These are phyloP conservation scores for Mycosphaerella arachidis DNA, from an alignment of 2,329 filamentous ascomycete species.

Conservation along the genomic window DNA sequence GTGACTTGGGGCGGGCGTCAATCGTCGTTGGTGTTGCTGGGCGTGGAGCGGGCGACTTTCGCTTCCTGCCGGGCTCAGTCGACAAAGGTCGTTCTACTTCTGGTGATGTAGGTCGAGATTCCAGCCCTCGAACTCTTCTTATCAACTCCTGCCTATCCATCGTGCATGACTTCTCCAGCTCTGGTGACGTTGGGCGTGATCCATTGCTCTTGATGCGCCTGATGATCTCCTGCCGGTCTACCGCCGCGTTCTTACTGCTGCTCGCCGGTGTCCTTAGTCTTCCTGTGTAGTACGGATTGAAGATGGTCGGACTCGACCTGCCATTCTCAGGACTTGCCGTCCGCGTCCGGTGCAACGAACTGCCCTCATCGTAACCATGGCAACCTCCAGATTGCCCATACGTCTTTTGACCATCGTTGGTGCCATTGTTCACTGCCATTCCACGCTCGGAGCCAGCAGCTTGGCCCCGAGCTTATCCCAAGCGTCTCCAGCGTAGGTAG, in stretches of 20 bases:
- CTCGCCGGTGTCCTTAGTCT: constrained; percentile 29
- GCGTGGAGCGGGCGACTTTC: constrained; percentile 45
- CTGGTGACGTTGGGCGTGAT: constrained; percentile 27
- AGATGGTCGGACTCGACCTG: constrained; percentile 24
- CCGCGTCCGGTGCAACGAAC: constrained; percentile 7
- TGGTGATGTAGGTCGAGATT: constrained; percentile 28
- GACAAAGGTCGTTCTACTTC: constrained; percentile 21
- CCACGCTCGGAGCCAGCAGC: constrained; percentile 21
- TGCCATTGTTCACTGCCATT: constrained; percentile 23
- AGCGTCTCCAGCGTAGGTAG: not conserved
- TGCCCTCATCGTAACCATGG: constrained; percentile 5
- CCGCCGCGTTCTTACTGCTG: constrained; percentile 25
- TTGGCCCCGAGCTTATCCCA: constrained; percentile 20
- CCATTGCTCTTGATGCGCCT: constrained; percentile 65
- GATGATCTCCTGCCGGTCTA: constrained; percentile 73
- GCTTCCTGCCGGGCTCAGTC: constrained; percentile 35
- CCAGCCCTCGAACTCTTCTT: constrained; percentile 65
- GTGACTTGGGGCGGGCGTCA: constrained; percentile 19
- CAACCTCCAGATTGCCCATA: constrained; percentile 12
- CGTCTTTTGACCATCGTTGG: constrained; percentile 16
- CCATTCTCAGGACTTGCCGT: constrained; percentile 19
- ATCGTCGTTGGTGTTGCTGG: constrained; percentile 1
- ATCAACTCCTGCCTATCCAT: constrained; percentile 64
- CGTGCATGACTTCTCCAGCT: constrained; percentile 27
- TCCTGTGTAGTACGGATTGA: constrained; percentile 37